These are phyloP conservation scores for Buddleja alternifolia DNA, from an alignment of 257 asterid genomes.

Conservation along the genomic window DNA sequence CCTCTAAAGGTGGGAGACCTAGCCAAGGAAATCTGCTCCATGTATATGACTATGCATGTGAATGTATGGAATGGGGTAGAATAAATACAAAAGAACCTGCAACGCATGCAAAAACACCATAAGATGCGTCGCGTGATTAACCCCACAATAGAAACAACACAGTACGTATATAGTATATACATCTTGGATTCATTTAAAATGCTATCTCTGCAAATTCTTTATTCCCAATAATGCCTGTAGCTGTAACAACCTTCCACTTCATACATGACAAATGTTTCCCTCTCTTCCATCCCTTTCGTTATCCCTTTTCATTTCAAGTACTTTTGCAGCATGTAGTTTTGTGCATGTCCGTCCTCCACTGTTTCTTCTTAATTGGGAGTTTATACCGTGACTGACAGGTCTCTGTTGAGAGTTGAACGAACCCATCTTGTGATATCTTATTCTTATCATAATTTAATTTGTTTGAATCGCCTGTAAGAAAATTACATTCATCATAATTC, in stretches of 20 bases:
- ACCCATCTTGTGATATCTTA: no score
- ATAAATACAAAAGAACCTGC: slow-evolving; percentile 29
- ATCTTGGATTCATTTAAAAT: neutral
- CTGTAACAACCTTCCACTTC: slow-evolving; percentile 38
- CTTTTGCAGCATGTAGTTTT: neutral
- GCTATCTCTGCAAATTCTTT: slow-evolving; percentile 38
- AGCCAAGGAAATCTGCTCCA: no score
- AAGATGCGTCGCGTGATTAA: slow-evolving; percentile 40
- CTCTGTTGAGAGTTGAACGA: no score
- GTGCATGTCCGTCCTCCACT: slow-evolving; percentile 7
- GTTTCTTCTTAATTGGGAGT: slow-evolving; percentile 17
- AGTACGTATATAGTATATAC: neutral
- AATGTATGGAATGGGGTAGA: no score
- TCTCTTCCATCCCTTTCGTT: slow-evolving; percentile 34
- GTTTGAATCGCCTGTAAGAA: no score
- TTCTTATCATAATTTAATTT: no score
- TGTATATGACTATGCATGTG: no score
- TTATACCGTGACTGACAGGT: no score
- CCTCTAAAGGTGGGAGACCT: no score
- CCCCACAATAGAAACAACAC: slow-evolving; percentile 28
- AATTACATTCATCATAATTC: no score
- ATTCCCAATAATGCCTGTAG: slow-evolving; percentile 9
- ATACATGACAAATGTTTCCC: slow-evolving; percentile 31
- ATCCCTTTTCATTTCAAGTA: neutral
- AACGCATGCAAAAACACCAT: slow-evolving; percentile 37